Conservation (phyloP, 2,329 filamentous ascomycete genomes). For the Diplodia seriata region DNA sequence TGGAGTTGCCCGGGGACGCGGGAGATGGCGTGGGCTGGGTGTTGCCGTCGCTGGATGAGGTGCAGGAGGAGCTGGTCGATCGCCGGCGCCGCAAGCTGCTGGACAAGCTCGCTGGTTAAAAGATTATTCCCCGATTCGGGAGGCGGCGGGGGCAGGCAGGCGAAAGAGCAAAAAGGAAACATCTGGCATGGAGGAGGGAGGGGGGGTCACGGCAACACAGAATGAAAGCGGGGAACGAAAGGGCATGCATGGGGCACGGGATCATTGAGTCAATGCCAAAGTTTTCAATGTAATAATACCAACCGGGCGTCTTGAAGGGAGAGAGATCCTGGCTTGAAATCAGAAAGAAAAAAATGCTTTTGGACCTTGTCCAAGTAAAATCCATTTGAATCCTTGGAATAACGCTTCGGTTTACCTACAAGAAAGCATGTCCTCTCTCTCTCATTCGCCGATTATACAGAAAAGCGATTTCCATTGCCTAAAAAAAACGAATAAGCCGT, state of each 20-base stretch:
- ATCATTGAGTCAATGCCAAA: neutral
- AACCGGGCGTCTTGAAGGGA: neutral
- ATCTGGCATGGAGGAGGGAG: neutral
- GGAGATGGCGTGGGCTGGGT: slow-evolving; percentile 85
- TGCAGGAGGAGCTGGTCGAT: slow-evolving; percentile 92
- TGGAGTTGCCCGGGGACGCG: slow-evolving; percentile 82
- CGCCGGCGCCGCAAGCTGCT: slow-evolving; percentile 81
- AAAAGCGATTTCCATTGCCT: neutral
- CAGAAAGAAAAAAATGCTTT: neutral
- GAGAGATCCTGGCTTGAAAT: neutral
- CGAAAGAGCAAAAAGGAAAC: too few relatives aligned
- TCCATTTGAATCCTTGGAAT: neutral
- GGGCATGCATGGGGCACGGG: slow-evolving; percentile 7
- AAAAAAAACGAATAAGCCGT: neutral
- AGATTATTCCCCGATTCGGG: neutral
- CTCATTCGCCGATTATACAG: neutral
- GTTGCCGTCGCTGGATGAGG: slow-evolving; percentile 85
- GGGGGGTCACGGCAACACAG: neutral
- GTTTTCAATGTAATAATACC: slow-evolving; percentile 20
- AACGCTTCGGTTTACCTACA: neutral
- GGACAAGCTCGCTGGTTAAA: slow-evolving; percentile 69
- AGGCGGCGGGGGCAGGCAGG: neutral
- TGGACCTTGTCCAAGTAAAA: neutral
- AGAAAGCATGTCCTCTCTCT: neutral
- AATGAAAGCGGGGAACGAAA: neutral